Conservation (phyloP, 2,329 filamentous ascomycete genomes). For the Aspergillus sp. region DNA sequence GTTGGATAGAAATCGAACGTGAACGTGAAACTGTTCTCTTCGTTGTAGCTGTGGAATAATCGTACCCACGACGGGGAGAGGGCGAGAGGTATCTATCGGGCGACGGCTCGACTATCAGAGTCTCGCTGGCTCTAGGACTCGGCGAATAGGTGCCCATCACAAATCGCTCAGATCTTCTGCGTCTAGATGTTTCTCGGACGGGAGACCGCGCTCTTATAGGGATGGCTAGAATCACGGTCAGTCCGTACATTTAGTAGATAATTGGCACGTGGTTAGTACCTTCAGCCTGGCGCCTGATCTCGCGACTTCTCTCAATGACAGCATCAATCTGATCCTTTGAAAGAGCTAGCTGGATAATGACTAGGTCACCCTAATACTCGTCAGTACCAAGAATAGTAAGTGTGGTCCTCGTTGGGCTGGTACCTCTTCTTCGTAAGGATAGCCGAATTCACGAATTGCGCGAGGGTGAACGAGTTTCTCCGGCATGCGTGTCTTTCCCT, state of each 20-base stretch:
- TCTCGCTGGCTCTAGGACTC: conserved; percentile 28
- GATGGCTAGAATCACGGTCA: conserved; percentile 21
- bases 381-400: conserved; percentile 8
- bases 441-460: conserved; percentile 79
- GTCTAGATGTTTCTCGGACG: conserved; percentile 21
- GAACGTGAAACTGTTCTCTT: conserved; percentile 30
- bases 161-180: conserved; percentile 27
- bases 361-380: conserved; percentile 65
- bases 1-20: conserved; percentile 37
- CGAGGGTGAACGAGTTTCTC: conserved; percentile 74
- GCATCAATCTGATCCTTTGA: conserved; percentile 91
- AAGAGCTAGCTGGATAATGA: conserved; percentile 80
- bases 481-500: conserved; percentile 87
- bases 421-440: conserved; percentile 85
- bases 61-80: conserved; percentile 24
- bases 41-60: conserved; percentile 29
- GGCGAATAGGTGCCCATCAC: conserved; percentile 28
- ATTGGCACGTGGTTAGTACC: conserved; percentile 25
- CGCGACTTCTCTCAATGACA: conserved; percentile 77
- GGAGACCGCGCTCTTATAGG: conserved; percentile 26
- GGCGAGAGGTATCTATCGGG: conserved; percentile 27
- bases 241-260: not conserved
- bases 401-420: conserved; percentile 24
- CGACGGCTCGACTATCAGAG: conserved; percentile 35
- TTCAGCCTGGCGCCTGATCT: conserved; percentile 41